Conservation (phyloP, 2,329 filamentous ascomycete genomes). For the Chaetomium olivaceum region DNA sequence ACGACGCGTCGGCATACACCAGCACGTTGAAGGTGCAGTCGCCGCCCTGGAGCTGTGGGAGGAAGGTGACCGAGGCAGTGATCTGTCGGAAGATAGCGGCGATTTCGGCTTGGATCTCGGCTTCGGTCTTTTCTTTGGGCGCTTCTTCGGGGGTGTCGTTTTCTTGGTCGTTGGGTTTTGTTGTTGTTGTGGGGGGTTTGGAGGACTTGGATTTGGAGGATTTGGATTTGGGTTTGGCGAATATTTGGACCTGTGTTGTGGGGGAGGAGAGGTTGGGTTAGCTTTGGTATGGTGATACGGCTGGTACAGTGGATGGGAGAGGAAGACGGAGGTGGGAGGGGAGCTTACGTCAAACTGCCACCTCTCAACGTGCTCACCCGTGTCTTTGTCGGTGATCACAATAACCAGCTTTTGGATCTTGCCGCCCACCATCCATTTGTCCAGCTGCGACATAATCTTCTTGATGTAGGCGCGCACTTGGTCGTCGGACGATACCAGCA, state of each 20-base stretch:
- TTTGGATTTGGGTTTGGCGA: constrained; percentile 39
- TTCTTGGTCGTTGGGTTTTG: constrained; percentile 60
- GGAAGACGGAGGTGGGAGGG: not conserved
- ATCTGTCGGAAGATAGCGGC: constrained; percentile 97
- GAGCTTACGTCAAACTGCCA: constrained; percentile 90
- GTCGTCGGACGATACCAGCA: constrained; percentile 95
- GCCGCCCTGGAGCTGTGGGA: constrained; percentile 80
- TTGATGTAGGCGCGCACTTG: constrained; percentile 99
- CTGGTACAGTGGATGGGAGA: no score
- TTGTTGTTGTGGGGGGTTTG: constrained; percentile 21
- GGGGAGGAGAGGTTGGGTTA: not conserved
- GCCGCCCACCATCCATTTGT: constrained; percentile 95
- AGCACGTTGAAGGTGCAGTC: constrained; percentile 99
- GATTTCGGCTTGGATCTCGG: constrained; percentile 93
- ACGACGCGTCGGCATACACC: constrained; percentile 95
- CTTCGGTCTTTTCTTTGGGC: constrained; percentile 75
- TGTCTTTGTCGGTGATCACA: constrained; percentile 96
- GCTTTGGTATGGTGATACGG: no score
- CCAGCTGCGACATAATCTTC: constrained; percentile 97
- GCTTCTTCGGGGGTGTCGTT: constrained; percentile 63
- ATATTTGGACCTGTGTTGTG: constrained; percentile 42
- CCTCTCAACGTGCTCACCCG: constrained; percentile 90
- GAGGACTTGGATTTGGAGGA: constrained; percentile 52
- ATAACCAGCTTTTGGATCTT: constrained; percentile 98
- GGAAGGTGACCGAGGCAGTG: constrained; percentile 93